These are phyloP conservation scores for Tuber aestivum DNA, from an alignment of 495 filamentous ascomycete species.

Conservation along the genomic window DNA sequence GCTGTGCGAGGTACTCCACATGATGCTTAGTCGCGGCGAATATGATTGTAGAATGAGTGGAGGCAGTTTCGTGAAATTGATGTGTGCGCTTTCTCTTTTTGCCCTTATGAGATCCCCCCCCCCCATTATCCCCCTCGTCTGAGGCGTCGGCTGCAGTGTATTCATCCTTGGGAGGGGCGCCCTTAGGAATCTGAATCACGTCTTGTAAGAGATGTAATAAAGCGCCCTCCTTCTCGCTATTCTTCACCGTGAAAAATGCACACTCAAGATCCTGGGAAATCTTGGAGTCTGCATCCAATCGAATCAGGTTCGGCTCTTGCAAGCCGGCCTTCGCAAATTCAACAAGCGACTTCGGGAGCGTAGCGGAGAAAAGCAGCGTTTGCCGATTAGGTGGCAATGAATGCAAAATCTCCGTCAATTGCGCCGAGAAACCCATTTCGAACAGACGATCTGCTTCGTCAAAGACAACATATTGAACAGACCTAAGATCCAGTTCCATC, in stretches of 20 bases:
- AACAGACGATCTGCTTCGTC: constrained; percentile 96
- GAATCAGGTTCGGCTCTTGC: constrained; percentile 78
- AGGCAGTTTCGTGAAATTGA: constrained; percentile 54
- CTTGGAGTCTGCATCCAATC: constrained; percentile 89
- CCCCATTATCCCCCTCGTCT: constrained; percentile 36
- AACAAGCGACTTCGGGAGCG: constrained; percentile 82
- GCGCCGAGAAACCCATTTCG: constrained; percentile 94
- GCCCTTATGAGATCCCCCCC: constrained; percentile 43
- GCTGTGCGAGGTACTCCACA: constrained; percentile 80
- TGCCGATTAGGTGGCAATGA: constrained; percentile 76
- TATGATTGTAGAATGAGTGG: constrained; percentile 80
- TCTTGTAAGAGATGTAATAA: constrained; percentile 82
- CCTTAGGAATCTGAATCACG: constrained; percentile 86
- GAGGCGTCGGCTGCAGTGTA: constrained; percentile 17
- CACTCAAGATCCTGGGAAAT: constrained; percentile 88
- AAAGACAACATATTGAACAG: constrained; percentile 85
- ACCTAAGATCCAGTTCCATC: constrained; percentile 81
- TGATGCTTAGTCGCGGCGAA: constrained; percentile 95
- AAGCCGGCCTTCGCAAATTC: constrained; percentile 93
- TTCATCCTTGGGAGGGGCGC: constrained; percentile 49
- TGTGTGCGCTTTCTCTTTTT: constrained; percentile 66
- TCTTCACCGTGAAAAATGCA: constrained; percentile 88
- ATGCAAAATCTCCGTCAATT: constrained; percentile 88
- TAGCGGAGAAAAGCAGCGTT: constrained; percentile 90
- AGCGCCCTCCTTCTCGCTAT: constrained; percentile 86